Percentiles rank a stretch among this genome's conserved stretches.
Conservation (phyloP, 2,329 filamentous ascomycete species). For the Neonectria faginata region DNA sequence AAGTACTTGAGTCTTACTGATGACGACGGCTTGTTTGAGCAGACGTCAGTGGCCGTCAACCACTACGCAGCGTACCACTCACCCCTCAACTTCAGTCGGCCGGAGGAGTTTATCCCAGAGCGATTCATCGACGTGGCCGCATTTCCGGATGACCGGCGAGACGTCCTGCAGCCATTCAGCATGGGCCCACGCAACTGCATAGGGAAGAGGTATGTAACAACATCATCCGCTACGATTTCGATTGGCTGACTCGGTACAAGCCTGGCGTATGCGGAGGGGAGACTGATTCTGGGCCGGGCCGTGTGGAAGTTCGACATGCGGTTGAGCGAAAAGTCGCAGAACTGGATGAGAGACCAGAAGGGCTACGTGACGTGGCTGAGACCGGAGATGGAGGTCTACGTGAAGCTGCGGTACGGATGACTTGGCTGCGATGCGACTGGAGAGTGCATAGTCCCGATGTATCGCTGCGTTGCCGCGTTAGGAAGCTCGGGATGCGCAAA, state of each 20-base stretch:
- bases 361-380: conserved; percentile 29
- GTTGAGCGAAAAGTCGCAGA: conserved; percentile 17
- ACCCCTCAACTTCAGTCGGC: conserved; percentile 20
- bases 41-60: conserved; percentile 29
- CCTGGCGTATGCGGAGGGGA: conserved; percentile 27
- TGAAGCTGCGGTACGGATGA: conserved; percentile 23
- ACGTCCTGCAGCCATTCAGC: conserved; percentile 28
- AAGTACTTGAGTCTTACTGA: not conserved
- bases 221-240: not conserved
- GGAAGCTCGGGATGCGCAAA: conserved; percentile 4
- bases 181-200: conserved; percentile 30
- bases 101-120: conserved; percentile 27
- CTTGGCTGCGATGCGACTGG: not conserved
- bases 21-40: not conserved
- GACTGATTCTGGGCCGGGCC: conserved; percentile 26
- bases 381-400: conserved; percentile 28
- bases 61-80: conserved; percentile 31
- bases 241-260: conserved; percentile 20
- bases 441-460: not conserved
- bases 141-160: conserved; percentile 25
- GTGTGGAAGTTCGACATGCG: conserved; percentile 30
- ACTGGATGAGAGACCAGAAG: conserved; percentile 30
- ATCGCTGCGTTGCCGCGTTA: conserved; percentile 8
- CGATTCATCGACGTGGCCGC: conserved; percentile 17
- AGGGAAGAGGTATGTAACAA: conserved; percentile 27